Evolutionary conservation across 2,329 filamentous ascomycete species (phyloP).

Genomic region (Aureobasidium sp.): DNA sequence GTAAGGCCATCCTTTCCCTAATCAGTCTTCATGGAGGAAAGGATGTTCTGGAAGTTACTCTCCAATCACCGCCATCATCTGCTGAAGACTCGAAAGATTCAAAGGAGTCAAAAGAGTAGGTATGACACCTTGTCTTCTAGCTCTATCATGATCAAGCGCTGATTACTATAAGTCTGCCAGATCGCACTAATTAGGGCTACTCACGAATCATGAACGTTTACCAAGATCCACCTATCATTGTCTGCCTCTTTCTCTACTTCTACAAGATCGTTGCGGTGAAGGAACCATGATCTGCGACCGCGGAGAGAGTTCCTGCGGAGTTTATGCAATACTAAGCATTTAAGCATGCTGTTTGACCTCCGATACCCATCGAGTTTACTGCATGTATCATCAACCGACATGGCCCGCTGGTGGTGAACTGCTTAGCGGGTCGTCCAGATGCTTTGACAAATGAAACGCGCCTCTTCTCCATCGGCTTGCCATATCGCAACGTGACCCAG

Average conservation of each 20-base stretch:
- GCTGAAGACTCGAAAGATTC: constrained; percentile 12
- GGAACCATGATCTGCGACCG: not conserved
- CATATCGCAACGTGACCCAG: not conserved
- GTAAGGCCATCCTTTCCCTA: constrained; percentile 26
- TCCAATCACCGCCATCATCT: constrained; percentile 16
- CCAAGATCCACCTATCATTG: not conserved
- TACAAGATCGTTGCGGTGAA: not conserved
- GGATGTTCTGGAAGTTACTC: constrained; percentile 30
- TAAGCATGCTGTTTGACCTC: not conserved
- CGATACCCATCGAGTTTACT: not conserved
- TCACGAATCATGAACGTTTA: not conserved
- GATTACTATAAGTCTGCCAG: constrained; percentile 14
- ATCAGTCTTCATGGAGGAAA: constrained; percentile 27
- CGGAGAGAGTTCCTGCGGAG: not conserved
- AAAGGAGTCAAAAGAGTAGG: constrained; percentile 19
- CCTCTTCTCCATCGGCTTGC: not conserved
- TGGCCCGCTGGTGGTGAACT: not conserved
- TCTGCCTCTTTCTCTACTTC: not conserved
- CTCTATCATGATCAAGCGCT: not conserved
- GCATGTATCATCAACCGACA: not conserved
- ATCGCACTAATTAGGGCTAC: constrained; percentile 17
- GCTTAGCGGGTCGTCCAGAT: not conserved
- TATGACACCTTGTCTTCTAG: not conserved
- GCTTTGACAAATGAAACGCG: not conserved
- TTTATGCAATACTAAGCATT: not conserved